Base-by-base conservation (phyloP, 1,139 yeast species). In the Candida dubliniensis region DNA sequence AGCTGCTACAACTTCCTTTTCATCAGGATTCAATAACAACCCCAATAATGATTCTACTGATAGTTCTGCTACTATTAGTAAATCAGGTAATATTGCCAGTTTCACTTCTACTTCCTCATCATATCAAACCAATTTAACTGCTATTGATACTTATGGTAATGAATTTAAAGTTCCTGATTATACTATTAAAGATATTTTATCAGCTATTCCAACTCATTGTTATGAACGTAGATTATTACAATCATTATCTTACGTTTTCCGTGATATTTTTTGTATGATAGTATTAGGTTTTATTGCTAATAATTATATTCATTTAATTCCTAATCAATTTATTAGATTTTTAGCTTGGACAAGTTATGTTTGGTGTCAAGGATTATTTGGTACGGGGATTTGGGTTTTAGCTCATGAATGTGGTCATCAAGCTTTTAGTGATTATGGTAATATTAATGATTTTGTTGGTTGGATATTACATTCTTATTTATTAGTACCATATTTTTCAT, bases 341-440 rank as follows among this genome's bases (percentile, higher is more conserved):
- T 65, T 66, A 8, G 76, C 79, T 42, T 87, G 95, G 91, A 56
- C 73, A 39, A 66, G 61, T 31, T 83, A 76, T 47, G 61, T 70
- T 40, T 66, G 66, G 55, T 57, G 64, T 44, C 65, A 70, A 49
- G 79, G 81, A 31, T 63, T 76, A 44, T 67, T 75, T 48, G 75
- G 72, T 9, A 77, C 81, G 32, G 85, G 86, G 40, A 51, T 79
- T 36, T 81, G 85, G 85, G 79, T 81, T 44, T 59, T 81, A 62
- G 84, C 84, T 36, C 85, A 80, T 57, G 85, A 80, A 59, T 80
- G 85, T 72, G 85, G 85, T 45, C 85, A 80, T 58, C 80, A 76
- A 56, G 84, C 84, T 11, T 80, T 80, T 57, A 69, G 79, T 44
- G 82, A 78, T 56, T 79, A 77, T 57, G 76, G 73, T 31, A 65